Conservation (phyloP, 805 yeast species). For the Pichia gijzeniarum region DNA sequence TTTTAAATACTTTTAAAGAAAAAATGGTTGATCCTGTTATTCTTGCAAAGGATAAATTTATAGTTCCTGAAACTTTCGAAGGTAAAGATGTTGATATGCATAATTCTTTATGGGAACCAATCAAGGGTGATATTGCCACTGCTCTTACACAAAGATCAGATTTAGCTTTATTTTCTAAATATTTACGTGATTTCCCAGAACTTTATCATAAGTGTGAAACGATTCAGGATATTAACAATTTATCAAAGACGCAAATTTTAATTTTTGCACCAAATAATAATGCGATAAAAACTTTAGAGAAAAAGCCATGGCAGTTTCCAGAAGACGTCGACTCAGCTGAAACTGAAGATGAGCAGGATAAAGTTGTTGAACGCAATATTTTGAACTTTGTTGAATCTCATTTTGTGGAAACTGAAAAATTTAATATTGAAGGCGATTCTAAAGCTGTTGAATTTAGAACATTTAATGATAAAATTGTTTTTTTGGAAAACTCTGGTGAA, state of each 20-base stretch:
- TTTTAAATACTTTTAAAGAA: slow-evolving; percentile 5
- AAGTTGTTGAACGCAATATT: slow-evolving; percentile 44
- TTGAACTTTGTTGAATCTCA: slow-evolving; percentile 58
- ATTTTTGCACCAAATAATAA: slow-evolving; percentile 68
- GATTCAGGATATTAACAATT: slow-evolving; percentile 21
- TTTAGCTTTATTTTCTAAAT: slow-evolving; percentile 59
- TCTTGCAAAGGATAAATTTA: slow-evolving; percentile 7
- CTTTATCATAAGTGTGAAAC: slow-evolving; percentile 41
- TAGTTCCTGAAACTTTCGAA: slow-evolving; percentile 12
- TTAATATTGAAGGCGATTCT: slow-evolving; percentile 12
- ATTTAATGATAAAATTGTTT: slow-evolving; percentile 31
- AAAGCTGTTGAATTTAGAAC: slow-evolving; percentile 27
- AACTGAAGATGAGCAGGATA: slow-evolving; percentile 35
- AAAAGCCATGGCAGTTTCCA: slow-evolving; percentile 86
- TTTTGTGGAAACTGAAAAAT: slow-evolving; percentile 35
- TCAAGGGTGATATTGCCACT: slow-evolving; percentile 29
- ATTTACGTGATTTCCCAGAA: slow-evolving; percentile 56
- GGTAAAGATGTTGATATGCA: slow-evolving; percentile 9
- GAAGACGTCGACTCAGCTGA: slow-evolving; percentile 32
- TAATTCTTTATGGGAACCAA: slow-evolving; percentile 23
- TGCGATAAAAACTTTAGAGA: slow-evolving; percentile 43
- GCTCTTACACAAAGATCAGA: slow-evolving; percentile 35
- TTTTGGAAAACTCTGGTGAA: slow-evolving; percentile 32
- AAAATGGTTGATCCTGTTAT: slow-evolving; percentile 7
- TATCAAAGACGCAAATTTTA: slow-evolving; percentile 30